Evolutionary conservation across 2,329 filamentous ascomycete species (phyloP), one percentile per base, ranked within the genome.

Genomic region (Colletotrichum acutatum): DNA sequence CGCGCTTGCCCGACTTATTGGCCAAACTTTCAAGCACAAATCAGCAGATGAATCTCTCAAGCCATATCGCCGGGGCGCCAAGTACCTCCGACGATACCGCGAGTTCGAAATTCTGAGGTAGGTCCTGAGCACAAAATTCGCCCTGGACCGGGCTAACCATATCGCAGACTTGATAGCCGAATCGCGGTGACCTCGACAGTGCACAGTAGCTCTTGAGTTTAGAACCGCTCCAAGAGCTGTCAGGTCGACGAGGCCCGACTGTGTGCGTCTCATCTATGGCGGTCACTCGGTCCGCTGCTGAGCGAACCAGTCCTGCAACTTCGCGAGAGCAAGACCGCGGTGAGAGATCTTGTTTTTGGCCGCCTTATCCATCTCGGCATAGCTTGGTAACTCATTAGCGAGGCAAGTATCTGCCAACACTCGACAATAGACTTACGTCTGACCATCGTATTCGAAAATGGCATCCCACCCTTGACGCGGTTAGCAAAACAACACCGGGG

Each of bases 291-390:
- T 53, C 69, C 22, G 64, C 56, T 84, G 80, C 62, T 83, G 86
- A 71, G 89, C 88, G 77, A 97, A 88, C 95, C 96, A 98, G 46
- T 87, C 87, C 80, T 94, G 94, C 75, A 99, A 87, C 84, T 98
- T 97, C 76, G 91, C 89, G 66, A 99, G 85, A n/a, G 97, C 97
- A 79, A 92, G 94, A 76, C 90, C 92, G 56, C 97, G 93, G 84
- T 99, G 97, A 30, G 95, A 98, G 79, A 99, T 94, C 79, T 91
- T 90, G 85, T 98, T 99, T 91, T 97, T 97, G 80, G 91, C 90
- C 11, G 82, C 84, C 83, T 93, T 95, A 64, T 95, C 93, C 97
- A 99, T 99, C 85, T 99, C 97, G 32, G 97, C 97, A 81, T 97
- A 93, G 2, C 91, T 93, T 57, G 75, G 6, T 58, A 16, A 32